phyloP scores from a whole-genome alignment of 2,329 filamentous ascomycete genomes.

The Teratosphaeria destructans region DNA sequence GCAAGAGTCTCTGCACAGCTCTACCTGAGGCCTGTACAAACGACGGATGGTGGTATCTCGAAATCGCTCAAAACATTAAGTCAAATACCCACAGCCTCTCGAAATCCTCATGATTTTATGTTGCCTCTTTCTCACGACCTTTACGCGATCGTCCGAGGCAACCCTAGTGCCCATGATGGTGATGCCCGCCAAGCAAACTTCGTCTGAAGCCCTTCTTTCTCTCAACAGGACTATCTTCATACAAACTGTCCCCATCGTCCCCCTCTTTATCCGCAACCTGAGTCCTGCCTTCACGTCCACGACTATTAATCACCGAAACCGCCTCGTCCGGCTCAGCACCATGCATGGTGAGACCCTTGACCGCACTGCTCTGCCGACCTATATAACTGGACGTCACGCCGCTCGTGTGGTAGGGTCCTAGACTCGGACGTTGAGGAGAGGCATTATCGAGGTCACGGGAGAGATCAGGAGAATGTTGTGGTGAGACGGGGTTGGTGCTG shows the following conservation, averaged over 20 bases:
- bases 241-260: neutral
- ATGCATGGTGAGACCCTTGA: slow-evolving; percentile 37
- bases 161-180: neutral
- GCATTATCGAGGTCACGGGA: neutral
- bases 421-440: neutral
- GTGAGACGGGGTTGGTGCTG: neutral
- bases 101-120: too few relatives aligned
- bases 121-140: too few relatives aligned
- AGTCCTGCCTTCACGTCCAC: slow-evolving; percentile 8
- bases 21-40: too few relatives aligned
- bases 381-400: slow-evolving; percentile 32
- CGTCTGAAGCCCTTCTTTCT: slow-evolving; percentile 1
- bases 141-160: neutral
- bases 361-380: slow-evolving; percentile 33
- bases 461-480: neutral
- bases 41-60: neutral
- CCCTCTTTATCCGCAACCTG: neutral
- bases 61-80: neutral
- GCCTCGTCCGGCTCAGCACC: slow-evolving; percentile 17
- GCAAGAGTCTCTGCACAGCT: neutral
- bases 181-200: neutral
- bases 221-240: slow-evolving; percentile 12
- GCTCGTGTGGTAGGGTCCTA: slow-evolving; percentile 19
- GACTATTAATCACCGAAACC: slow-evolving; percentile 11
- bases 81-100: too few relatives aligned